A percentile compares a stretch with the other conserved stretches of the same genome.
These are phyloP conservation scores for Leccinellum luteum DNA, from an alignment of 768 basidiomycete species.

Conservation along the genomic window DNA sequence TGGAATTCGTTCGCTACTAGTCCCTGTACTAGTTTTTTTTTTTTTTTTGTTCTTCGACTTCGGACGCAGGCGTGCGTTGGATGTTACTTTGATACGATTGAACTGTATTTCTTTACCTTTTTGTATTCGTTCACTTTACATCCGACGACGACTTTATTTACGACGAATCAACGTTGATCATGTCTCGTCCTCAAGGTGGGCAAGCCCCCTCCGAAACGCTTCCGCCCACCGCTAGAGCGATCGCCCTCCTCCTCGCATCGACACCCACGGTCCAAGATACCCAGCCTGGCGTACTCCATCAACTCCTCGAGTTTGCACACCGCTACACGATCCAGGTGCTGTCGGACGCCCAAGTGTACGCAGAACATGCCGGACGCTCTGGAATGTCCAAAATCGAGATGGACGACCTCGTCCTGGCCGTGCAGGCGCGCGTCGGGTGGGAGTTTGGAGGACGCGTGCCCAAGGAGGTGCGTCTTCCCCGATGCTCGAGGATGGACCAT, in stretches of 20 bases:
- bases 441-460: slow-evolving; percentile 87
- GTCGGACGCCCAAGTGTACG: slow-evolving; percentile 82
- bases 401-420: slow-evolving; percentile 78
- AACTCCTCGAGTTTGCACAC: slow-evolving; percentile 84
- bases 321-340: slow-evolving; percentile 81
- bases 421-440: slow-evolving; percentile 90
- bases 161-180: slow-evolving; percentile 7
- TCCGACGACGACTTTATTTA: neutral
- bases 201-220: slow-evolving; percentile 54
- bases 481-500: neutral
- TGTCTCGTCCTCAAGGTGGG: slow-evolving; percentile 39
- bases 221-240: slow-evolving; percentile 82
- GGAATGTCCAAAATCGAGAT: slow-evolving; percentile 67
- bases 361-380: slow-evolving; percentile 77
- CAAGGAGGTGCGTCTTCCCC: slow-evolving; percentile 64
- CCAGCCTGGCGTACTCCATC: slow-evolving; percentile 83
- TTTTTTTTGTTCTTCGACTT: neutral
- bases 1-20: slow-evolving; percentile 16
- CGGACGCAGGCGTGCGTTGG: neutral
- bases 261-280: slow-evolving; percentile 83
- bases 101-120: slow-evolving; percentile 12
- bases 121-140: neutral
- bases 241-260: slow-evolving; percentile 79
- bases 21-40: slow-evolving; percentile 7
- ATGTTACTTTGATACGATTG: slow-evolving; percentile 1